A percentile compares a stretch with the other conserved stretches of the same genome.
These are phyloP conservation scores for Escovopsis sp. DNA, from an alignment of 2,329 filamentous ascomycete species.

Conservation along the genomic window DNA sequence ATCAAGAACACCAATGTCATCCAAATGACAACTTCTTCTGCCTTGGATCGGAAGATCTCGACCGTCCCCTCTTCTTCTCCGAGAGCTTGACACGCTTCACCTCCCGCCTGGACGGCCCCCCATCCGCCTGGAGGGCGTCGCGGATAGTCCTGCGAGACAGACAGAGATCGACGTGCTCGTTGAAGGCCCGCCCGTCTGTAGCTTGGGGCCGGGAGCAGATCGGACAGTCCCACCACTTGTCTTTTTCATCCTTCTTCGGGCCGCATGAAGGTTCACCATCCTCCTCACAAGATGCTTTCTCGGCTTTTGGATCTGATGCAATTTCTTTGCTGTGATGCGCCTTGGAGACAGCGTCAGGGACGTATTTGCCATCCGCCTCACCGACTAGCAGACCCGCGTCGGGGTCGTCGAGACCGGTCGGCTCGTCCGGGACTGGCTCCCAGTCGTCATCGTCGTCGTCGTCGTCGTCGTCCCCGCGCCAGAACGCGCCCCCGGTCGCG, in stretches of 20 bases:
- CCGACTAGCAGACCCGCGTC: background rate
- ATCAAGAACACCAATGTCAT: background rate
- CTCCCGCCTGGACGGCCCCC: slow-evolving; percentile 18
- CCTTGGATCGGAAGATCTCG: slow-evolving; percentile 24
- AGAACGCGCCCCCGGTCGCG: slow-evolving; percentile 9
- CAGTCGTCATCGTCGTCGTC: slow-evolving; percentile 20
- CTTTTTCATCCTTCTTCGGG: slow-evolving; percentile 11
- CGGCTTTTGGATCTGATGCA: slow-evolving; percentile 25
- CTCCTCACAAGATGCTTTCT: slow-evolving; percentile 3
- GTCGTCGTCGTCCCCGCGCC: background rate
- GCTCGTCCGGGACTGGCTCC: slow-evolving; percentile 55
- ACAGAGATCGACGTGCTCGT: slow-evolving; percentile 85
- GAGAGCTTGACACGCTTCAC: slow-evolving; percentile 22
- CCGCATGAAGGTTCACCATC: too few relatives aligned
- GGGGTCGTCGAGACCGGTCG: slow-evolving; percentile 24
- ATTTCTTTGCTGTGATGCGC: slow-evolving; percentile 36
- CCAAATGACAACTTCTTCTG: slow-evolving; percentile 41
- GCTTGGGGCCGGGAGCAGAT: slow-evolving; percentile 67
- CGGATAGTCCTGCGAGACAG: slow-evolving; percentile 75
- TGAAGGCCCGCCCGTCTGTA: slow-evolving; percentile 65
- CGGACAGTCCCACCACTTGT: slow-evolving; percentile 68
- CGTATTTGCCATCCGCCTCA: background rate
- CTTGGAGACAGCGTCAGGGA: background rate
- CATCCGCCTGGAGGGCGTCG: slow-evolving; percentile 54
- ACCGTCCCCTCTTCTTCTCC: slow-evolving; percentile 26